A percentile compares a stretch with the other conserved stretches of the same genome.
Evolutionary conservation across 1,284 basidiomycete genomes (phyloP).

Genomic region (Tilletia indica): DNA sequence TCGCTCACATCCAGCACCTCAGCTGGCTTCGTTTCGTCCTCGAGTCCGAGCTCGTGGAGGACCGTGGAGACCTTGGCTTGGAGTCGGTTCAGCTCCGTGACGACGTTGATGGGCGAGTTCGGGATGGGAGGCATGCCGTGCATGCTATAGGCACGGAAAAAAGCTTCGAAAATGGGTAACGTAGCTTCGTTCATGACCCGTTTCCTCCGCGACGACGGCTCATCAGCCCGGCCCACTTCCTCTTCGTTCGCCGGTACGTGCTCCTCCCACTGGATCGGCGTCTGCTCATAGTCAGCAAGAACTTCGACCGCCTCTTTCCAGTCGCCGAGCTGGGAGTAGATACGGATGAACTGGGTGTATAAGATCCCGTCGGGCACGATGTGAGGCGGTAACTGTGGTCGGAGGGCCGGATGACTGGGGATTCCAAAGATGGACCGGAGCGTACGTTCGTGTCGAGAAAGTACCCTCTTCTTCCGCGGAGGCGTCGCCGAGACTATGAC

Average conservation of each 20-base stretch:
- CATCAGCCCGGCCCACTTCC: not conserved
- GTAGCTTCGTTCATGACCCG: conserved; percentile 8
- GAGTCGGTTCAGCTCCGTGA: too few species aligned
- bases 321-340: conserved; percentile 12
- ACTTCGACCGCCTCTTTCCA: conserved; percentile 13
- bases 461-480: too few species aligned
- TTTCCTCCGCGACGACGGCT: not conserved
- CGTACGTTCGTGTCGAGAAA: not conserved
- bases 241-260: not conserved
- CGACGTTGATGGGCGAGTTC: too few species aligned
- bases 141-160: not conserved
- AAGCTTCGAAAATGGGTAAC: conserved; percentile 10
- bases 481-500: not conserved
- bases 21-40: not conserved
- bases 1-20: not conserved
- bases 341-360: conserved; percentile 8
- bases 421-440: not conserved
- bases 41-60: not conserved
- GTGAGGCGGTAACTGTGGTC: not conserved
- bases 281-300: conserved; percentile 12
- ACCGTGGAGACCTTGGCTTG: not conserved
- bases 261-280: not conserved
- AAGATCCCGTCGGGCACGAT: not conserved
- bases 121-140: conserved; percentile 3
- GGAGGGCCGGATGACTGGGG: conserved; percentile 3